phyloP scores from a whole-genome alignment of 2,329 filamentous ascomycete genomes.

The Fusarium hainanense region DNA sequence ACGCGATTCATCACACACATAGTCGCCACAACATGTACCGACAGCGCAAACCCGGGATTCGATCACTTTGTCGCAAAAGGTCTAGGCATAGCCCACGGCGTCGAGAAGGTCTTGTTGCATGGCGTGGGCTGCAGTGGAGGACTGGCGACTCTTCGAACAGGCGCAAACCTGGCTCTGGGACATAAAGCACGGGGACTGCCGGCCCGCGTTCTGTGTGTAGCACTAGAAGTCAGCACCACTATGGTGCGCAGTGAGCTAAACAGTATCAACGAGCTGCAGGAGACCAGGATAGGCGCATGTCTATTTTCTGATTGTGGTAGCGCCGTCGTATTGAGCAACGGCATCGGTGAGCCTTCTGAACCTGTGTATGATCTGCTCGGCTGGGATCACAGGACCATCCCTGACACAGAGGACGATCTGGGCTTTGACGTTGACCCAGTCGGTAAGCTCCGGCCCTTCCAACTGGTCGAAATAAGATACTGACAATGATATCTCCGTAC shows the following conservation, averaged over 20 bases:
- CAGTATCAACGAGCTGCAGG: conserved; percentile 67
- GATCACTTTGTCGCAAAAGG: conserved; percentile 72
- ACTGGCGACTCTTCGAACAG: conserved; percentile 70
- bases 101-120: conserved; percentile 74
- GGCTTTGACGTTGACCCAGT: conserved; percentile 73
- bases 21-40: conserved; percentile 75
- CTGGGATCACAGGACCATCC: conserved; percentile 72
- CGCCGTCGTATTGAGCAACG: conserved; percentile 72
- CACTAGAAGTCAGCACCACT: conserved; percentile 71
- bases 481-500: conserved; percentile 21
- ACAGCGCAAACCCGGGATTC: conserved; percentile 76
- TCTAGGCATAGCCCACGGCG: conserved; percentile 66
- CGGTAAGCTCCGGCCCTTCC: conserved; percentile 54
- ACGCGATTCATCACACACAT: conserved; percentile 70
- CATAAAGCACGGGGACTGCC: conserved; percentile 67
- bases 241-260: conserved; percentile 74
- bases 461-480: neutral
- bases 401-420: conserved; percentile 70
- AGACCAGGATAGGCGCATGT: conserved; percentile 72
- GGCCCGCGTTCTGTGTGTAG: conserved; percentile 72
- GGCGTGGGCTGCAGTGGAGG: conserved; percentile 75
- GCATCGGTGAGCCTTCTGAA: conserved; percentile 59
- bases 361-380: conserved; percentile 70
- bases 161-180: conserved; percentile 73
- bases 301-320: conserved; percentile 79